A percentile compares a stretch with the other conserved stretches of the same genome.
phyloP scores from a whole-genome alignment of 352 stramenopile species.

The Pythium vanterpoolii region DNA sequence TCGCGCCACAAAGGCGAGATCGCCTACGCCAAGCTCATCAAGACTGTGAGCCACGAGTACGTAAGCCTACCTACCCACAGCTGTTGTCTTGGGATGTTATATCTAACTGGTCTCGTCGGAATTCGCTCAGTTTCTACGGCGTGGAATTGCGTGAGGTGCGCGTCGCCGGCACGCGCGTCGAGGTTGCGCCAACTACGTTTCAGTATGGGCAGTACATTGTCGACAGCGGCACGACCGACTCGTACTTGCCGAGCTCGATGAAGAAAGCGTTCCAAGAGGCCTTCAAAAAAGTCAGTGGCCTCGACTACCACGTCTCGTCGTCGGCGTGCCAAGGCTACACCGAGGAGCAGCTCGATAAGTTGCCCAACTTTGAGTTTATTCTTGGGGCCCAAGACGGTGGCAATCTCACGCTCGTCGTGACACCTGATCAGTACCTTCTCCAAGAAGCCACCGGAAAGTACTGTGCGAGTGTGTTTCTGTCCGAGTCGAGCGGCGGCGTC shows the following conservation, averaged over 20 bases:
- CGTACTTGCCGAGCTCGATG: slow-evolving; percentile 60
- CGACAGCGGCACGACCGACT: slow-evolving; percentile 84
- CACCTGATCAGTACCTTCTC: slow-evolving; percentile 65
- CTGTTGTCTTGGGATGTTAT: background rate
- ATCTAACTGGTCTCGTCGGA: background rate
- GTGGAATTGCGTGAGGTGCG: slow-evolving; percentile 66
- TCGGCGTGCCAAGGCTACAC: slow-evolving; percentile 50
- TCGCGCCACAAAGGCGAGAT: slow-evolving; percentile 49
- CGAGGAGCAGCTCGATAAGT: slow-evolving; percentile 36
- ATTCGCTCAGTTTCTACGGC: slow-evolving; percentile 50
- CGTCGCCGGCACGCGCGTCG: slow-evolving; percentile 57
- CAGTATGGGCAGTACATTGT: slow-evolving; percentile 68
- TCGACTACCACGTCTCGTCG: slow-evolving; percentile 47
- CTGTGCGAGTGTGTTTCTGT: slow-evolving; percentile 65
- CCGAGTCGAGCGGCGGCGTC: slow-evolving; percentile 65
- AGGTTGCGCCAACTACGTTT: slow-evolving; percentile 36
- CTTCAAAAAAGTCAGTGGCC: slow-evolving; percentile 49
- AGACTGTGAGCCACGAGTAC: slow-evolving; percentile 28
- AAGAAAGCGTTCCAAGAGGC: slow-evolving; percentile 47
- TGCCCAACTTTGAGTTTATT: slow-evolving; percentile 71
- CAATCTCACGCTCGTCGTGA: slow-evolving; percentile 55
- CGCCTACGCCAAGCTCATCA: slow-evolving; percentile 51
- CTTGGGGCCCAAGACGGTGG: slow-evolving; percentile 54
- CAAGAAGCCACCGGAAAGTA: slow-evolving; percentile 41
- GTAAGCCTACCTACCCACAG: background rate